Conservation (phyloP, 305 asterid species). For the Fraxinus albicans region DNA sequence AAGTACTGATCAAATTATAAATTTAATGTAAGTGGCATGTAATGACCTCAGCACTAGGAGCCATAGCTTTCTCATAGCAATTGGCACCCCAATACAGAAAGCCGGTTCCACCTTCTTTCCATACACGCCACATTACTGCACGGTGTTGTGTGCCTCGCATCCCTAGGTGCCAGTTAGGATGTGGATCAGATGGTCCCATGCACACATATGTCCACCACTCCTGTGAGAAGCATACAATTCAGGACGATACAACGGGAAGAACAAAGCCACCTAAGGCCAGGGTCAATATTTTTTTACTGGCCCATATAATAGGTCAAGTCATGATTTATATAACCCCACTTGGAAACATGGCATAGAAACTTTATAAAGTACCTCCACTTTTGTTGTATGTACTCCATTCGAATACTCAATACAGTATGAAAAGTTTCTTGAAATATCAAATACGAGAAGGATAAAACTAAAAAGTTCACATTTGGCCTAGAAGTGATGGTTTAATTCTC, state of each 20-base stretch:
- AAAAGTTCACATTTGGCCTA: background rate
- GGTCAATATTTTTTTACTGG: background rate
- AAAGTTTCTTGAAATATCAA: background rate
- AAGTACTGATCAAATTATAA: conserved; percentile 1
- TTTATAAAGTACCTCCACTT: background rate
- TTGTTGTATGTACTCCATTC: background rate
- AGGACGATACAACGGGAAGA: conserved; percentile 12
- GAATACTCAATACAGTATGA: background rate
- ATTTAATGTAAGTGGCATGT: conserved; percentile 13
- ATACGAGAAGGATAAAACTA: background rate
- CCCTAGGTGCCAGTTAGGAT: conserved; percentile 98
- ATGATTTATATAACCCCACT: background rate
- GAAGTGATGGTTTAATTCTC: background rate
- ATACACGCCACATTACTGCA: conserved; percentile 98
- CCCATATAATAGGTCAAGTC: background rate
- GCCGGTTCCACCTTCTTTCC: conserved; percentile 99
- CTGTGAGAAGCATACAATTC: conserved; percentile 37
- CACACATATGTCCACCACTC: conserved; percentile 99
- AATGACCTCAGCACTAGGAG: conserved; percentile 93
- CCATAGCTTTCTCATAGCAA: conserved; percentile 94
- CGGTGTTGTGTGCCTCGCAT: conserved; percentile 99
- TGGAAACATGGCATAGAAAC: background rate
- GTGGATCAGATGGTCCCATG: conserved; percentile 99
- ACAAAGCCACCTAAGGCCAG: background rate
- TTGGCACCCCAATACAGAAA: conserved; percentile 99